Evolutionary conservation across 2,329 filamentous ascomycete species (phyloP).

Genomic region (Fusarium domesticum): DNA sequence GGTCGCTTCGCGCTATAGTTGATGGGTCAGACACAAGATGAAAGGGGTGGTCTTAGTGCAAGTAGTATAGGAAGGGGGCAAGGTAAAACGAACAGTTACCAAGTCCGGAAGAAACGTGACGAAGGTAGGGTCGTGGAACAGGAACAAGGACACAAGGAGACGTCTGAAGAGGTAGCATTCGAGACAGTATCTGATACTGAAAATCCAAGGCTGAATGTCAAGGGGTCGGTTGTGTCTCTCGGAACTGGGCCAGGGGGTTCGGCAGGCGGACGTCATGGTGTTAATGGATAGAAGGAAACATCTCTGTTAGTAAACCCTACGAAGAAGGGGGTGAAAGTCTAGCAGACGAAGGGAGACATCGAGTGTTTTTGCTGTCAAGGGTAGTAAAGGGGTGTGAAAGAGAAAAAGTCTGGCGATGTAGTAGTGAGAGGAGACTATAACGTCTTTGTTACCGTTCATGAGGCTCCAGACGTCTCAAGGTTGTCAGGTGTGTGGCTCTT

Average conservation of each 20-base stretch:
- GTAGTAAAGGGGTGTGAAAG: slow-evolving; percentile 3
- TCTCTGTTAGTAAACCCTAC: slow-evolving; percentile 15
- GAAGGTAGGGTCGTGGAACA: slow-evolving; percentile 15
- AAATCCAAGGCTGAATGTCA: slow-evolving; percentile 5
- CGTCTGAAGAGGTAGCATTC: slow-evolving; percentile 18
- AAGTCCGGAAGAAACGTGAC: slow-evolving; percentile 25
- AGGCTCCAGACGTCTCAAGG: slow-evolving; percentile 24
- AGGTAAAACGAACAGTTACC: slow-evolving; percentile 13
- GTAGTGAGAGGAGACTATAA: no score
- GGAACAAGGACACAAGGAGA: slow-evolving; percentile 9
- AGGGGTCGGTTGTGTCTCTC: slow-evolving; percentile 8
- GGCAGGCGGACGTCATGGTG: slow-evolving; percentile 10
- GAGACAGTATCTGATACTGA: slow-evolving; percentile 20
- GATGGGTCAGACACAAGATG: no score
- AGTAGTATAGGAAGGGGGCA: no score
- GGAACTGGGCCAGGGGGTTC: slow-evolving; percentile 3
- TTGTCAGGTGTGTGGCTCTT: slow-evolving; percentile 13
- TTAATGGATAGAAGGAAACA: no score
- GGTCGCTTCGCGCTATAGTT: no score
- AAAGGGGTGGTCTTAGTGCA: no score
- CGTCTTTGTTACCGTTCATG: slow-evolving; percentile 20
- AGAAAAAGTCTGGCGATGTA: slow-evolving; percentile 8
- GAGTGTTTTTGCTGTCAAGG: no score
- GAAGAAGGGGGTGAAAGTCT: slow-evolving; percentile 4
- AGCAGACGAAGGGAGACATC: no score